A percentile compares a stretch with the other conserved stretches of the same genome.
Evolutionary conservation across 1,284 basidiomycete species (phyloP).

Genomic region (Fistulina hepatica): DNA sequence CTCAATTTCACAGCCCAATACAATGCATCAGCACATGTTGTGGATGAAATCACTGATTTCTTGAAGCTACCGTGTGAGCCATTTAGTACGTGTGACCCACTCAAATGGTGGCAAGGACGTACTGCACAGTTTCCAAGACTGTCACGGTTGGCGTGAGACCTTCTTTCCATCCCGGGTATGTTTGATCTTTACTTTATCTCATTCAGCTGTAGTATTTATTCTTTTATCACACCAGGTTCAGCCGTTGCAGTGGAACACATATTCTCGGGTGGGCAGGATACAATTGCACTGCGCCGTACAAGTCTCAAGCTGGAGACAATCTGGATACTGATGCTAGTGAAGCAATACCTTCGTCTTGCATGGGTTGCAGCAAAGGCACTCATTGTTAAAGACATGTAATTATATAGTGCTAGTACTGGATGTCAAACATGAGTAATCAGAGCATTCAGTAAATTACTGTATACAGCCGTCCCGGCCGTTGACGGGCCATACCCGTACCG

Average conservation of each 20-base stretch:
- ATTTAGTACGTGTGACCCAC: slow-evolving; percentile 10
- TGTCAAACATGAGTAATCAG: too few species aligned
- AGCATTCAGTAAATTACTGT: too few species aligned
- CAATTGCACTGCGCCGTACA: slow-evolving; percentile 24
- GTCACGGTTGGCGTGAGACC: slow-evolving; percentile 12
- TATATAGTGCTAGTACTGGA: too few species aligned
- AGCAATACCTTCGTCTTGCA: slow-evolving; percentile 13
- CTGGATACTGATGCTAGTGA: slow-evolving; percentile 24
- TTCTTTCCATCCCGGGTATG: slow-evolving; percentile 18
- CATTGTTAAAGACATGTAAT: too few species aligned
- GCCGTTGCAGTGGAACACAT: slow-evolving; percentile 27
- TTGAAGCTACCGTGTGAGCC: slow-evolving; percentile 10
- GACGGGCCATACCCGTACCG: too few species aligned
- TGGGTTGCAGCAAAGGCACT: too few species aligned
- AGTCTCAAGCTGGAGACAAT: slow-evolving; percentile 25
- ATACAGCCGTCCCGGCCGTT: too few species aligned
- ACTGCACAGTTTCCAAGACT: slow-evolving; percentile 13
- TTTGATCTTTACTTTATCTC: not conserved
- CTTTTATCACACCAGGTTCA: slow-evolving; percentile 16
- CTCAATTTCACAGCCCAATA: not conserved
- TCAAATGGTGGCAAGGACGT: slow-evolving; percentile 15
- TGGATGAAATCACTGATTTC: slow-evolving; percentile 14
- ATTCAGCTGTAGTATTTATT: not conserved
- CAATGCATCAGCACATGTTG: not conserved
- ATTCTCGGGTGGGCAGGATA: slow-evolving; percentile 27